Evolutionary conservation across 768 basidiomycete genomes (phyloP).

Genomic region (Xanthoconium purpureum): DNA sequence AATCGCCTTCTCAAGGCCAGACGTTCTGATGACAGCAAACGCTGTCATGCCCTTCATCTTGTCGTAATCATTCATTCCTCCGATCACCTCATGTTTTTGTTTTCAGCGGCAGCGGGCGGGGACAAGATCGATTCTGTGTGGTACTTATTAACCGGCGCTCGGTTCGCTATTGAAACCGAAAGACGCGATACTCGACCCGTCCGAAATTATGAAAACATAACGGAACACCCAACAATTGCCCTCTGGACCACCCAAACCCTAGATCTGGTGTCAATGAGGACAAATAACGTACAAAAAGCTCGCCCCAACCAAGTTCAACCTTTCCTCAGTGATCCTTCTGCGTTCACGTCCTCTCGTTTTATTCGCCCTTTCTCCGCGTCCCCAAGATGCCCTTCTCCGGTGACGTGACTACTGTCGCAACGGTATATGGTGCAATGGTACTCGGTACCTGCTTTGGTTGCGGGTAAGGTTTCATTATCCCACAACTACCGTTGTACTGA

Average conservation of each 20-base stretch:
- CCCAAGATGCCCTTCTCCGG: constrained; percentile 22
- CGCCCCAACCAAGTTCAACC: not conserved
- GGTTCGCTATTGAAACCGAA: constrained; percentile 2
- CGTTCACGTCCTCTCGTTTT: constrained; percentile 32
- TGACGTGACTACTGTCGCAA: constrained; percentile 31
- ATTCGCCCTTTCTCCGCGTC: not conserved
- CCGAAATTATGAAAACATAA: constrained; percentile 11
- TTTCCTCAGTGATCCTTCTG: constrained; percentile 24
- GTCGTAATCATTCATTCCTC: not conserved
- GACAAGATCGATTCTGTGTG: too few relatives aligned
- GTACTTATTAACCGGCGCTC: not conserved
- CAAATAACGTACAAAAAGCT: constrained; percentile 35
- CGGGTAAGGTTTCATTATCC: constrained; percentile 17
- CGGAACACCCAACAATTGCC: constrained; percentile 18
- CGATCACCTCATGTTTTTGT: not conserved
- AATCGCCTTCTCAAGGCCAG: not conserved
- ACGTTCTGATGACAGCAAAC: not conserved
- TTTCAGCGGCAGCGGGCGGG: not conserved
- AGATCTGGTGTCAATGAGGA: constrained; percentile 29
- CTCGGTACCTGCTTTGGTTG: constrained; percentile 31
- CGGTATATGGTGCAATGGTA: constrained; percentile 31
- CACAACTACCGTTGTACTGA: constrained; percentile 6
- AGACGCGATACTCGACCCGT: not conserved
- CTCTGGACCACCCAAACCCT: constrained; percentile 12
- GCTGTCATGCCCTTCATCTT: not conserved